Percentiles rank a stretch among this genome's conserved stretches.
Evolutionary conservation across 768 basidiomycete species (phyloP).

Genomic region (Suillus tomentosus): DNA sequence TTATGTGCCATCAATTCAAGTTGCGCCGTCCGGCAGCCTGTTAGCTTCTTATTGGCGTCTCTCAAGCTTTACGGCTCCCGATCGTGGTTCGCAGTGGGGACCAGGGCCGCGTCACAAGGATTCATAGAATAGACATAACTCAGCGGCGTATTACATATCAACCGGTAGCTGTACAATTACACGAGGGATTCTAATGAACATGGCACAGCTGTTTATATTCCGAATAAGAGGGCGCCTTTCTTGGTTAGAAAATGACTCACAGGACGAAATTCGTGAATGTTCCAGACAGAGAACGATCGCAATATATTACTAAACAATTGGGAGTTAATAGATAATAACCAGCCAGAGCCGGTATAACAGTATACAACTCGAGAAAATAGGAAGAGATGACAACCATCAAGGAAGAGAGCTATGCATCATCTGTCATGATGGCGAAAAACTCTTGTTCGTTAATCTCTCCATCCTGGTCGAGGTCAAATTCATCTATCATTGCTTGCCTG

Average conservation of each 20-base stretch:
- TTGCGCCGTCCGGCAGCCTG: slow-evolving; percentile 10
- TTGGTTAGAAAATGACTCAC: slow-evolving; percentile 26
- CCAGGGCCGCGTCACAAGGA: neutral
- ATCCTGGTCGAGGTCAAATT: slow-evolving; percentile 98
- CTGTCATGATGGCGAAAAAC: slow-evolving; percentile 96
- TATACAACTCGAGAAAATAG: neutral
- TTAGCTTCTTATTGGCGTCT: neutral
- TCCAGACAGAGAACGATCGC: slow-evolving; percentile 23
- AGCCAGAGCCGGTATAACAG: slow-evolving; percentile 12
- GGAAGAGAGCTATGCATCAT: slow-evolving; percentile 59
- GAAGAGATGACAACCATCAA: neutral
- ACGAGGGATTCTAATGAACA: slow-evolving; percentile 13
- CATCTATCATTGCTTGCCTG: slow-evolving; percentile 99
- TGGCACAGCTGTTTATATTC: slow-evolving; percentile 26
- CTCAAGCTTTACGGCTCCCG: slow-evolving; percentile 1
- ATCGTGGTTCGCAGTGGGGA: slow-evolving; percentile 5
- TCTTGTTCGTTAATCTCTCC: slow-evolving; percentile 97
- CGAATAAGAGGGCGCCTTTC: slow-evolving; percentile 16
- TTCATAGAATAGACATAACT: slow-evolving; percentile 6
- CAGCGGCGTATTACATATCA: slow-evolving; percentile 5
- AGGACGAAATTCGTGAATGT: slow-evolving; percentile 10
- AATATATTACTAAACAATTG: slow-evolving; percentile 17
- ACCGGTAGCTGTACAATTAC: slow-evolving; percentile 23
- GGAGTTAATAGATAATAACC: slow-evolving; percentile 22
- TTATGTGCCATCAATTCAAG: slow-evolving; percentile 3